Percentiles rank a stretch among this genome's conserved stretches.
Evolutionary conservation across 108 stramenopile species (phyloP).

Genomic region (Fistulifera solaris): DNA sequence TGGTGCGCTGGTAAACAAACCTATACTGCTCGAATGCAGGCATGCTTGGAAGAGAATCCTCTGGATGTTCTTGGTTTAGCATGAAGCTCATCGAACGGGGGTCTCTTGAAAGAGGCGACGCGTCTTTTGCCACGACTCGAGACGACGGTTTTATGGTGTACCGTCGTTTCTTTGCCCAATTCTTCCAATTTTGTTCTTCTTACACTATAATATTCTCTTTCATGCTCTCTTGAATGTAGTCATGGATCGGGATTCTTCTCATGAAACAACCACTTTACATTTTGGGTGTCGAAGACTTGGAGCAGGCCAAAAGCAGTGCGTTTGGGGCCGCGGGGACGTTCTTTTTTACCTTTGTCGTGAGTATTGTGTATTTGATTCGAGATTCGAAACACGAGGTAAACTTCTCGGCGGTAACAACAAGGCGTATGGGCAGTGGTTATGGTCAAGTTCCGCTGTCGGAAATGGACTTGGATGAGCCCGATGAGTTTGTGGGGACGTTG

Average conservation of each 20-base stretch:
- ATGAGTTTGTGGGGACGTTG: too few relatives aligned
- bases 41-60: too few relatives aligned
- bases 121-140: not conserved
- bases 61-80: not conserved
- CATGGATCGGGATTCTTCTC: constrained; percentile 46
- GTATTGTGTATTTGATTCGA: constrained; percentile 9
- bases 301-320: constrained; percentile 45
- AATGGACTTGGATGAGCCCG: constrained; percentile 5
- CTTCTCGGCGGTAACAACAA: not conserved
- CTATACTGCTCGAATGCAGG: not conserved
- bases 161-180: not conserved
- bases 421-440: not conserved
- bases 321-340: constrained; percentile 67
- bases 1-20: not conserved
- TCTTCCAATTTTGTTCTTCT: not conserved
- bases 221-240: constrained; percentile 2
- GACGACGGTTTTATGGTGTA: not conserved
- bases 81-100: not conserved
- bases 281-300: constrained; percentile 35
- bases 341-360: constrained; percentile 34
- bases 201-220: not conserved
- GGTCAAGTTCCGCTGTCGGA: constrained; percentile 25
- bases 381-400: not conserved
- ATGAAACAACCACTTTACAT: constrained; percentile 51
- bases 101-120: not conserved